phyloP scores from a whole-genome alignment of 441 rosid genomes.

The Populus hybrid region DNA sequence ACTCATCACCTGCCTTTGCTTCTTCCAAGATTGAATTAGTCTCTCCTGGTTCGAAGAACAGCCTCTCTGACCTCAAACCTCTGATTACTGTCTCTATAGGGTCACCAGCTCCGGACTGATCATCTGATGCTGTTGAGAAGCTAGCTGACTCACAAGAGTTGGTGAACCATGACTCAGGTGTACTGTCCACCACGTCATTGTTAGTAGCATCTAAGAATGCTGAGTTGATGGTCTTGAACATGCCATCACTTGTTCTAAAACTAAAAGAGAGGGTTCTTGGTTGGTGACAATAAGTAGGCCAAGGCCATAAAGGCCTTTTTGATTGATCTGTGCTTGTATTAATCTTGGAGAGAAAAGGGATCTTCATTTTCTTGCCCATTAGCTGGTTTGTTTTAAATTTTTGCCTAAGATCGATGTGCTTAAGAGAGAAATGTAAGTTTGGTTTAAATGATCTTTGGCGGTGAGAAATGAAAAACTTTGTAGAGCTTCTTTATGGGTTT shows the following conservation, averaged over 20 bases:
- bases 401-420: background rate
- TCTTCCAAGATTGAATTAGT: constrained; percentile 67
- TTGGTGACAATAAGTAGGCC: constrained; percentile 73
- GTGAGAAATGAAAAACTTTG: background rate
- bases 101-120: constrained; percentile 22
- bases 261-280: constrained; percentile 73
- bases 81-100: constrained; percentile 55
- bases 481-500: constrained; percentile 15
- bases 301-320: constrained; percentile 48
- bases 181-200: background rate
- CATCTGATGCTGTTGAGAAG: constrained; percentile 33
- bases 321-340: background rate
- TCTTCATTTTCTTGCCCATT: constrained; percentile 46
- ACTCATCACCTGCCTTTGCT: constrained; percentile 19
- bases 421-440: background rate
- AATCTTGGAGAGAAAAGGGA: constrained; percentile 40
- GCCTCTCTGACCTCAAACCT: constrained; percentile 55
- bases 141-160: constrained; percentile 33
- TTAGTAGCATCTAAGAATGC: constrained; percentile 27
- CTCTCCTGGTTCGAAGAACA: constrained; percentile 64
- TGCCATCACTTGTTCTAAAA: constrained; percentile 16
- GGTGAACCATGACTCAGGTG: constrained; percentile 26
- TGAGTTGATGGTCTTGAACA: constrained; percentile 46
- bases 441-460: background rate
- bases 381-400: background rate